Conservation (phyloP, 2,329 filamentous ascomycete genomes). For the Cryphonectria naterciae region DNA sequence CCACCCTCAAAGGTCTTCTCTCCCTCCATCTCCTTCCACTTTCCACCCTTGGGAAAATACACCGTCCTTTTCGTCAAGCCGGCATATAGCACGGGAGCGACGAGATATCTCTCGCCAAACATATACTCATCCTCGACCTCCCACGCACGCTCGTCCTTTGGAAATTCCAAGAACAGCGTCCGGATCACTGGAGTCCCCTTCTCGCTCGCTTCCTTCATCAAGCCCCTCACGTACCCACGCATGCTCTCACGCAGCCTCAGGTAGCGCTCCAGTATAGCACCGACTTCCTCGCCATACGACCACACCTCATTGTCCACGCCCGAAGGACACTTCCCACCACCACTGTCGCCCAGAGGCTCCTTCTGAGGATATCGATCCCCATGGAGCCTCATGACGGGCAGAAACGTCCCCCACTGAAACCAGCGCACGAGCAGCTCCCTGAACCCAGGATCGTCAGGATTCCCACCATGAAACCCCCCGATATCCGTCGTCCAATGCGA, state of each 20-base stretch:
- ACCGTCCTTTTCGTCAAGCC: conserved; percentile 49
- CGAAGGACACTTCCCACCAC: conserved; percentile 47
- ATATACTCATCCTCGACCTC: conserved; percentile 65
- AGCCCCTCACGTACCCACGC: conserved; percentile 57
- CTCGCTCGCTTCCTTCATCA: conserved; percentile 65
- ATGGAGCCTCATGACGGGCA: conserved; percentile 69
- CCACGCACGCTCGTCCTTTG: conserved; percentile 57
- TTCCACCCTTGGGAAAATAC: conserved; percentile 53
- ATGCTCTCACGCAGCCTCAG: conserved; percentile 61
- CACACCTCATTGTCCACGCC: conserved; percentile 67
- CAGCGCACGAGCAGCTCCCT: conserved; percentile 67
- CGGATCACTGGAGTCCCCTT: conserved; percentile 65
- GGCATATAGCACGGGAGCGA: conserved; percentile 58
- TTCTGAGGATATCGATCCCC: conserved; percentile 65
- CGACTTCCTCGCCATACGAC: conserved; percentile 66
- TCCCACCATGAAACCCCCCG: conserved; percentile 70
- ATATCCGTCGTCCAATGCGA: conserved; percentile 75
- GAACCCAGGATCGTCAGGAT: conserved; percentile 58
- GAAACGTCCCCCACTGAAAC: conserved; percentile 73
- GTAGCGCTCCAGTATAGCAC: conserved; percentile 63
- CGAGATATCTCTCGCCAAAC: conserved; percentile 63
- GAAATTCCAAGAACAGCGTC: conserved; percentile 67
- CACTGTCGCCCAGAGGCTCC: conserved; percentile 40
- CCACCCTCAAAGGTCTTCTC: conserved; percentile 24
- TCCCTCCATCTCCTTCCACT: conserved; percentile 32